phyloP scores from a whole-genome alignment of 805 yeast genomes.

The Suhomyces pyralidae region DNA sequence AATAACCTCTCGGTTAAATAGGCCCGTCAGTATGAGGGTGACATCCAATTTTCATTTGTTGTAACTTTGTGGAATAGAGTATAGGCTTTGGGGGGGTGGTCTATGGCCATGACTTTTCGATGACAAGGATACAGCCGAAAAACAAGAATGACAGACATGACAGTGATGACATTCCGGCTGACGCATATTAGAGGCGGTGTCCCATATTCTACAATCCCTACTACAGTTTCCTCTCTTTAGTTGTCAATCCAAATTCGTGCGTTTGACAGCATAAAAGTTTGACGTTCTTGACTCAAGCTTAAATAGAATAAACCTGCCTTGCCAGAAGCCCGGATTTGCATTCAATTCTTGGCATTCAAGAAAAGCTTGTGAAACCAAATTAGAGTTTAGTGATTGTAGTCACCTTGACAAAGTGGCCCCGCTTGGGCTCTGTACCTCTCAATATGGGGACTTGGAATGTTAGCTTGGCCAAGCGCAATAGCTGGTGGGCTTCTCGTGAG shows the following conservation, averaged over 20 bases:
- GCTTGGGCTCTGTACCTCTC: not conserved
- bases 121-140: too few relatives aligned
- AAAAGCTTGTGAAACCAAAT: not conserved
- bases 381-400: not conserved
- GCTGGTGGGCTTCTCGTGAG: not conserved
- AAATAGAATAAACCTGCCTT: not conserved
- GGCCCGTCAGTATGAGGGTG: too few relatives aligned
- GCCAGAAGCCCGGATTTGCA: not conserved
- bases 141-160: too few relatives aligned
- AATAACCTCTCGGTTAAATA: too few relatives aligned
- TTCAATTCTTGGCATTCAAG: not conserved
- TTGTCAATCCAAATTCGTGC: not conserved
- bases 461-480: not conserved
- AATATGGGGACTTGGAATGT: not conserved
- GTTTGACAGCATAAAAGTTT: not conserved
- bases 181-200: too few relatives aligned
- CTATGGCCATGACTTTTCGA: too few relatives aligned
- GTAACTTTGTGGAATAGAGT: too few relatives aligned
- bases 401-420: not conserved
- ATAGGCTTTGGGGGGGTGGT: too few relatives aligned
- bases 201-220: too few relatives aligned
- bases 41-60: too few relatives aligned
- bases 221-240: too few relatives aligned
- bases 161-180: too few relatives aligned
- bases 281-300: not conserved